Conservation (phyloP, 768 basidiomycete genomes). For the Rubroboletus pulcherrimus region DNA sequence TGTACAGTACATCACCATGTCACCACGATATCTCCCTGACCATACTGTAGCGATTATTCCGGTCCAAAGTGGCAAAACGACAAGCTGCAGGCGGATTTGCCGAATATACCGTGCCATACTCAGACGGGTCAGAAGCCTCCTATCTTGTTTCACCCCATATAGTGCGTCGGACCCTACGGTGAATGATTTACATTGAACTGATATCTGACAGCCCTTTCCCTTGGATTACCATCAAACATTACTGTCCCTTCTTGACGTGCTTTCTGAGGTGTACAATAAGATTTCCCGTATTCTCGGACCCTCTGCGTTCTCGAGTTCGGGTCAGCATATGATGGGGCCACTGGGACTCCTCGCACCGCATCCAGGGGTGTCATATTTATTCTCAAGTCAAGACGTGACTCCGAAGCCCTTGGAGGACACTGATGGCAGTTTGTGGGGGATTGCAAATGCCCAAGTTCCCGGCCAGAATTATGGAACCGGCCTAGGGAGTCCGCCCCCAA, state of each 20-base stretch:
- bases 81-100: constrained; percentile 46
- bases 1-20: constrained; percentile 35
- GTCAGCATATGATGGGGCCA: constrained; percentile 73
- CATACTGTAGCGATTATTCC: constrained; percentile 51
- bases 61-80: constrained; percentile 54
- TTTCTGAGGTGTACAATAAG: constrained; percentile 87
- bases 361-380: constrained; percentile 80
- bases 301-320: constrained; percentile 66
- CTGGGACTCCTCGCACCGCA: constrained; percentile 72
- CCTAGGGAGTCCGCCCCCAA: constrained; percentile 49
- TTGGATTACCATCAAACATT: constrained; percentile 89
- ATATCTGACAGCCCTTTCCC: constrained; percentile 64
- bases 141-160: constrained; percentile 73
- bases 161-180: constrained; percentile 40
- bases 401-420: constrained; percentile 38
- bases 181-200: constrained; percentile 1
- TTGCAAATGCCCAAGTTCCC: constrained; percentile 49
- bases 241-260: constrained; percentile 82
- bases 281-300: constrained; percentile 80
- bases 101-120: constrained; percentile 59
- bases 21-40: constrained; percentile 6
- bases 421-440: constrained; percentile 67
- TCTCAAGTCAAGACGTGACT: constrained; percentile 38
- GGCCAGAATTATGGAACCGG: constrained; percentile 30
- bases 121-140: constrained; percentile 59